Conservation (phyloP, 2,329 filamentous ascomycete species). For the Colletotrichum horii region DNA sequence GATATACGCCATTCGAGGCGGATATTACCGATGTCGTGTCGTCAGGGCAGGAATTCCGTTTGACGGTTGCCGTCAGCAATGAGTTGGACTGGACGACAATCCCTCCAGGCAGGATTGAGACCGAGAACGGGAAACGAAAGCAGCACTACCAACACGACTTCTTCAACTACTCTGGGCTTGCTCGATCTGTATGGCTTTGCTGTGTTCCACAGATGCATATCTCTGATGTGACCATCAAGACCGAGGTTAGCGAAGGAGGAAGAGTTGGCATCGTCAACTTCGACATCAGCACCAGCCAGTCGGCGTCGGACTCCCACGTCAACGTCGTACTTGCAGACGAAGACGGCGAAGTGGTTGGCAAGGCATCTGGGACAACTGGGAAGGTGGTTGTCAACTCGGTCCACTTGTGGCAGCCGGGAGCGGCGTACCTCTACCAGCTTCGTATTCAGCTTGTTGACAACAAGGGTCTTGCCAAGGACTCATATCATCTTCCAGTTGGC, state of each 20-base stretch:
- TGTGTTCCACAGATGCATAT: constrained; percentile 25
- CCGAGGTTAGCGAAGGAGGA: constrained; percentile 18
- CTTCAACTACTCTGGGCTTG: constrained; percentile 33
- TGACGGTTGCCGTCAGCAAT: constrained; percentile 35
- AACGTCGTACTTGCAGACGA: not conserved
- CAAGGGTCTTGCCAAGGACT: constrained; percentile 6
- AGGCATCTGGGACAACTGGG: constrained; percentile 3
- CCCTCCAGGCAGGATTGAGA: constrained; percentile 26
- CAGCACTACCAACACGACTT: constrained; percentile 35
- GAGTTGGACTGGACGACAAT: constrained; percentile 33
- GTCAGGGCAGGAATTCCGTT: constrained; percentile 27
- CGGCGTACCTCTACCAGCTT: constrained; percentile 31
- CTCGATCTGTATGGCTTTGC: constrained; percentile 32
- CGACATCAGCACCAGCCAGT: not conserved
- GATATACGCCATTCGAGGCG: constrained; percentile 32
- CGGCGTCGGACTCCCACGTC: constrained; percentile 3
- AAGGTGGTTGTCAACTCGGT: constrained; percentile 18
- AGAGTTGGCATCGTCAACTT: constrained; percentile 8
- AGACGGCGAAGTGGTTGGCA: not conserved
- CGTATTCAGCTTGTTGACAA: constrained; percentile 19
- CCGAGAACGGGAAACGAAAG: constrained; percentile 19
- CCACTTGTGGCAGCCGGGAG: constrained; percentile 30
- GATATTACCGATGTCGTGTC: constrained; percentile 25
- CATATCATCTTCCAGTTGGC: constrained; percentile 26
- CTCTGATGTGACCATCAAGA: constrained; percentile 27